These are phyloP conservation scores for Dryas octopetala DNA, from an alignment of 306 rosid genomes.

Conservation along the genomic window DNA sequence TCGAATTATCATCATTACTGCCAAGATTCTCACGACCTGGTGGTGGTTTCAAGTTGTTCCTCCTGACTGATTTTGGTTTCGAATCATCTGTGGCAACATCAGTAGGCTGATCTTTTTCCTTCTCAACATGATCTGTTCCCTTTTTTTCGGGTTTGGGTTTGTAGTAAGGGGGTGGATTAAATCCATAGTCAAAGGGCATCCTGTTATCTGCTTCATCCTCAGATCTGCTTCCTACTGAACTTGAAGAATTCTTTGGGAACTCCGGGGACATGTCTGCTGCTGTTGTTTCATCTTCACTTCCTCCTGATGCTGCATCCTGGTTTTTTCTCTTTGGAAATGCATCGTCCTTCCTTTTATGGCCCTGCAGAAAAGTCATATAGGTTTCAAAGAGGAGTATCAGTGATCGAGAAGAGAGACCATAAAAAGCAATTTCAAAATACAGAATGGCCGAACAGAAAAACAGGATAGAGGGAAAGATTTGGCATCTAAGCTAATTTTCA, in stretches of 20 bases:
- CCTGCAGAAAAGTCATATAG: slow-evolving; percentile 34
- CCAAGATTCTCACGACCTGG: slow-evolving; percentile 19
- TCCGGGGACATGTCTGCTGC: slow-evolving; percentile 49
- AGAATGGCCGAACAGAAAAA: not conserved
- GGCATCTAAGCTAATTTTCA: not conserved
- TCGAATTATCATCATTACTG: not conserved
- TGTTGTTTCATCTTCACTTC: slow-evolving; percentile 59
- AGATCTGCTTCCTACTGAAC: slow-evolving; percentile 47
- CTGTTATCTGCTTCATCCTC: slow-evolving; percentile 52
- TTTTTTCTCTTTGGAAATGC: slow-evolving; percentile 15
- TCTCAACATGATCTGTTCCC: slow-evolving; percentile 17
- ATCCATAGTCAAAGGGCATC: slow-evolving; percentile 37
- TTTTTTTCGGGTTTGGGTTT: slow-evolving; percentile 37
- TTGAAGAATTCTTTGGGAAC: slow-evolving; percentile 38
- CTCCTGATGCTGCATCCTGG: not conserved
- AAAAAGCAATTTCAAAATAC: not conserved
- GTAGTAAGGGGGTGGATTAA: slow-evolving; percentile 66
- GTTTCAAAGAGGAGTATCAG: not conserved
- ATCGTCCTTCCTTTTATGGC: slow-evolving; percentile 23
- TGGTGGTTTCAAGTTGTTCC: slow-evolving; percentile 39
- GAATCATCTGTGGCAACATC: slow-evolving; percentile 33
- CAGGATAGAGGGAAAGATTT: not conserved
- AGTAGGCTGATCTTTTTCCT: slow-evolving; percentile 25
- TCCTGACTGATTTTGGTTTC: slow-evolving; percentile 65
- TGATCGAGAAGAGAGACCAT: not conserved